Percentiles rank a stretch among this genome's conserved stretches.
phyloP scores from a whole-genome alignment of 768 basidiomycete genomes.

The Paxillus ammoniavirescens region DNA sequence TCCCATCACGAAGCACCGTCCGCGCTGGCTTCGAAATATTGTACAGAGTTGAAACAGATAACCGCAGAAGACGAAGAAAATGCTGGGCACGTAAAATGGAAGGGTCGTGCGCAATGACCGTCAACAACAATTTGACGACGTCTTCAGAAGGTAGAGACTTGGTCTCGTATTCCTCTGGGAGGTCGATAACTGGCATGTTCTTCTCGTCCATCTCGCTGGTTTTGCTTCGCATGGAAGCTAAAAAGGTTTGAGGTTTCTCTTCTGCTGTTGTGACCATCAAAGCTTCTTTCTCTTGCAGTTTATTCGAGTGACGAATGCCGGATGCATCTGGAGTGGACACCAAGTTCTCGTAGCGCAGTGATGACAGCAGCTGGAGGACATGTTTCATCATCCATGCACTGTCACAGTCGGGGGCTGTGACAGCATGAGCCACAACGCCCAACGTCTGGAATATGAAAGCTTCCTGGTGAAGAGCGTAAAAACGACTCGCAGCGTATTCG shows the following conservation, averaged over 20 bases:
- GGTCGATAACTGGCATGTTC: conserved; percentile 40
- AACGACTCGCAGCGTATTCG: conserved; percentile 68
- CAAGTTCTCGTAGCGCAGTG: conserved; percentile 45
- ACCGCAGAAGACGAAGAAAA: conserved; percentile 62
- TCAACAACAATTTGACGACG: conserved; percentile 69
- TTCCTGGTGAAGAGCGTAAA: conserved; percentile 72
- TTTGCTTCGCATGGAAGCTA: conserved; percentile 48
- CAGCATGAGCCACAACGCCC: conserved; percentile 56
- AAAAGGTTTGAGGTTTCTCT: conserved; percentile 69
- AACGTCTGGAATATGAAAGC: conserved; percentile 74
- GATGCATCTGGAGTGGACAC: conserved; percentile 51
- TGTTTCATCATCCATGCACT: conserved; percentile 52
- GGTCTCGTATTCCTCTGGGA: conserved; percentile 58
- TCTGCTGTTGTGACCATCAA: conserved; percentile 67
- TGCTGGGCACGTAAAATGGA: conserved; percentile 64
- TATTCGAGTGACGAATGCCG: conserved; percentile 65
- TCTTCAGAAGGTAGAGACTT: conserved; percentile 58
- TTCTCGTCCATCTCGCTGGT: conserved; percentile 39
- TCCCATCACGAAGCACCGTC: conserved; percentile 61
- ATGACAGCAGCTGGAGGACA: conserved; percentile 57
- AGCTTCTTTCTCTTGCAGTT: conserved; percentile 66
- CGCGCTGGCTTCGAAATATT: conserved; percentile 52
- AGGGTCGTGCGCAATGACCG: conserved; percentile 76
- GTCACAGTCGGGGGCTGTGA: conserved; percentile 48
- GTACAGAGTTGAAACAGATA: conserved; percentile 56